Evolutionary conservation across 2,329 filamentous ascomycete genomes (phyloP), one percentile per base, ranked within the genome.

Genomic region (Colletotrichum sp.): DNA sequence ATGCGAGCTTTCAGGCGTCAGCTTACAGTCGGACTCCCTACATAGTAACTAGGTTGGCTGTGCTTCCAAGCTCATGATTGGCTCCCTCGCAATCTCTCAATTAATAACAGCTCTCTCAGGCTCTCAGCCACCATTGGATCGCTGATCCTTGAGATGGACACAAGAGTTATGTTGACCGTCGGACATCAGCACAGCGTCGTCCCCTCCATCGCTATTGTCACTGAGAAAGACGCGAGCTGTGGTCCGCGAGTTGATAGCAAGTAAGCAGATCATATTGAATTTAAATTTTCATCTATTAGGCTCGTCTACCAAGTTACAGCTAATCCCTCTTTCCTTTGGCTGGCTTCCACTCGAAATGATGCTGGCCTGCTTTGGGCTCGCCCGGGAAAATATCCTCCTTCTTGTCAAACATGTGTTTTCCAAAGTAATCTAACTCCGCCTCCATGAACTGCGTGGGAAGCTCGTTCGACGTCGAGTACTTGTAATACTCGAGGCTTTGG

Each of bases 401-500:
- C 76, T 88, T 85, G 80, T 94, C 91, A 80, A 90, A 94, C 84
- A 89, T 90, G 81, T 94, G 93, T 48, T 89, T 88, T 0, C 93
- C 93, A 80, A 95, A 95, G 79, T 92, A 94, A 80, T 94, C 93
- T 81, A 95, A 84, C 84, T 95, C 89, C 0, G 93, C 93, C 83
- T 94, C 93, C 84, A 93, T 92, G 80, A 95, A 94, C 72, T 90
- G 88, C 6, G 92, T 94, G 0, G 93, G 93, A 36, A 95, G 81
- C 74, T 89, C 88, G 5, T 88, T 90, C 18, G 89, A 89, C 2
- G 88, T 89, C 32, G 87, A 87, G 69, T 93, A 93, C 83, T 95
- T 94, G 79, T 93, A 83, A 79, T 93, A 94, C 78, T 94, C 93
- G 69, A 95, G 80, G 2, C 87, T 93, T 3, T 92, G 89, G 43